These are phyloP conservation scores for Sphagnum contortum DNA, from an alignment of 225 moss, liverwort and hornwort species.

Conservation along the genomic window DNA sequence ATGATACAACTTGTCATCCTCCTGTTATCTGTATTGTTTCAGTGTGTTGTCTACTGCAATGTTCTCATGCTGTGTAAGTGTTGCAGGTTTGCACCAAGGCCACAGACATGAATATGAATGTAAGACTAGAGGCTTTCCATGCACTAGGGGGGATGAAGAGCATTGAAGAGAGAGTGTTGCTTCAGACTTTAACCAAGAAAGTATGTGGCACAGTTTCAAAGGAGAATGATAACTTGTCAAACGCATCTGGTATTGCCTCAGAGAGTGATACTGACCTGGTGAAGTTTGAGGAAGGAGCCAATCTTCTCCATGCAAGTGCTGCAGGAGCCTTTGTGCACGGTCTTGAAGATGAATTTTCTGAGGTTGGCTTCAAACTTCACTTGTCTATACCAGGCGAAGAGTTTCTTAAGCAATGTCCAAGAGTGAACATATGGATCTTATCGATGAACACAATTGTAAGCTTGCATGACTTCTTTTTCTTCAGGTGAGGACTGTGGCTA, in stretches of 20 bases:
- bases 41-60: conserved; percentile 11
- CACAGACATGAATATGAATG: conserved; percentile 89
- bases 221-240: conserved; percentile 34
- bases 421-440: not conserved
- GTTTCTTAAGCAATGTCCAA: no score
- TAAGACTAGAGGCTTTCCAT: conserved; percentile 73
- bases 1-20: not conserved
- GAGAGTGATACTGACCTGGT: conserved; percentile 37
- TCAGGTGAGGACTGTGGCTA: conserved; percentile 79
- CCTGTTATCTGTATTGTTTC: conserved; percentile 1
- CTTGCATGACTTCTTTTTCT: no score
- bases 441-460: no score
- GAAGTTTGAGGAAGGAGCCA: conserved; percentile 48
- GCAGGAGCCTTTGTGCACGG: conserved; percentile 98
- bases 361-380: conserved; percentile 32
- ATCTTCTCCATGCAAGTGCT: conserved; percentile 66
- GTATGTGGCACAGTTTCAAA: conserved; percentile 38
- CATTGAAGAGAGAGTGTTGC: conserved; percentile 64
- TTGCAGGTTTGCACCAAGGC: conserved; percentile 73
- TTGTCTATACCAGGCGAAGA: no score
- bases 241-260: conserved; percentile 14
- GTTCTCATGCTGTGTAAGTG: conserved; percentile 4
- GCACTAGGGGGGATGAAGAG: conserved; percentile 70
- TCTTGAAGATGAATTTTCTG: conserved; percentile 91
- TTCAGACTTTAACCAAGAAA: conserved; percentile 88